Conservation (phyloP, 306 rosid genomes). For the Mucuna pruriens region DNA sequence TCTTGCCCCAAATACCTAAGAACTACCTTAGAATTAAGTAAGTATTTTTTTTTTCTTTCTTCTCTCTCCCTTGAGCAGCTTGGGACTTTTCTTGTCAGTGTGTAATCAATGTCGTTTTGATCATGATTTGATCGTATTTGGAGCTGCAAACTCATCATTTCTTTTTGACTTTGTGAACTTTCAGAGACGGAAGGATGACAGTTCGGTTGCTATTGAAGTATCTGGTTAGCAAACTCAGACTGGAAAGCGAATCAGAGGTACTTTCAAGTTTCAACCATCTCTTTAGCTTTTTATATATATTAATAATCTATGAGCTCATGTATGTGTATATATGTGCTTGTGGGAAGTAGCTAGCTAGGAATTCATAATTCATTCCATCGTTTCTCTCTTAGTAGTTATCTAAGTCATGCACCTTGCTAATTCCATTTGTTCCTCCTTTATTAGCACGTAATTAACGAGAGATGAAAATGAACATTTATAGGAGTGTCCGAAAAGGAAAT, state of each 20-base stretch:
- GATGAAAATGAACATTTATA: background rate
- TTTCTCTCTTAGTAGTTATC: background rate
- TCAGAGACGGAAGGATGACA: conserved; percentile 93
- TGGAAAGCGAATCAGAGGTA: conserved; percentile 97
- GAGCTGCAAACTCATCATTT: conserved; percentile 30
- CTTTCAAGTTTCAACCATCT: conserved; percentile 28
- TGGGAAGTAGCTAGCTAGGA: background rate
- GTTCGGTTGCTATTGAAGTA: conserved; percentile 89
- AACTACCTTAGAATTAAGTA: conserved; percentile 95
- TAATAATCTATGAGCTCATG: background rate
- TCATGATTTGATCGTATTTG: conserved; percentile 31
- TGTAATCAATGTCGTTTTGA: conserved; percentile 41
- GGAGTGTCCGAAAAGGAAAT: conserved; percentile 35
- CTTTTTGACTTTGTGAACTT: conserved; percentile 31
- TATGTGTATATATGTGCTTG: conserved; percentile 10
- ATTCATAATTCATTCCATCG: too few species aligned
- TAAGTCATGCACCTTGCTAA: conserved; percentile 13
- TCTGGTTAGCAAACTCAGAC: conserved; percentile 79
- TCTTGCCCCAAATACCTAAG: conserved; percentile 90
- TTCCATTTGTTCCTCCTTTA: conserved; percentile 24
- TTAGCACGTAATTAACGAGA: conserved; percentile 2
- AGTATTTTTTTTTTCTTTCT: background rate
- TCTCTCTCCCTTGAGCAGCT: background rate
- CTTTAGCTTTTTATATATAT: background rate
- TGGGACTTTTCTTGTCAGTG: conserved; percentile 32